phyloP scores from a whole-genome alignment of 148 eudicot species.

The Chenopodium berlandieri region DNA sequence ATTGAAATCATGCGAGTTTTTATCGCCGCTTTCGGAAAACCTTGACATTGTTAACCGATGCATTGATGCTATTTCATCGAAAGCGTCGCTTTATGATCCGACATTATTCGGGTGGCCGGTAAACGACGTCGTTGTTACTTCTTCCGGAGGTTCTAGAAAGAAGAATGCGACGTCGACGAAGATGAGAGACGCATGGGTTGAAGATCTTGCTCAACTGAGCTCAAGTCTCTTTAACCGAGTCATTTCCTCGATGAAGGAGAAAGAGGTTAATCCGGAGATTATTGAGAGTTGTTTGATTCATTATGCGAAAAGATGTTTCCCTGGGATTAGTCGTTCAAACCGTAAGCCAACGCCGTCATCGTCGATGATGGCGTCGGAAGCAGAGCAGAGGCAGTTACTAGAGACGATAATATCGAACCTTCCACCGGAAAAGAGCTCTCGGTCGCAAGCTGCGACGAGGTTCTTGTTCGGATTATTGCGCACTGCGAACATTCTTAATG shows the following conservation, averaged over 20 bases:
- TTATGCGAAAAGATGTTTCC: slow-evolving; percentile 64
- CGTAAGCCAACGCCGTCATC: slow-evolving; percentile 43
- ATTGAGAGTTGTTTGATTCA: slow-evolving; percentile 68
- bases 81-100: slow-evolving; percentile 69
- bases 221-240: slow-evolving; percentile 53
- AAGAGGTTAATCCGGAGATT: slow-evolving; percentile 50
- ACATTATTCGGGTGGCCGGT: slow-evolving; percentile 89
- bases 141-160: not conserved
- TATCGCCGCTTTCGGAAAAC: slow-evolving; percentile 58
- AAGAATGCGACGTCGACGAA: not conserved
- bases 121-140: slow-evolving; percentile 24
- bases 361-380: slow-evolving; percentile 54
- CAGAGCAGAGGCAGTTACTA: slow-evolving; percentile 67
- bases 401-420: slow-evolving; percentile 55
- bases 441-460: slow-evolving; percentile 38
- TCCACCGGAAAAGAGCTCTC: slow-evolving; percentile 43
- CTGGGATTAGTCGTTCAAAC: slow-evolving; percentile 61
- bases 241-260: slow-evolving; percentile 52
- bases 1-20: slow-evolving; percentile 57
- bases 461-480: slow-evolving; percentile 69
- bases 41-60: slow-evolving; percentile 74
- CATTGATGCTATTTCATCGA: slow-evolving; percentile 50
- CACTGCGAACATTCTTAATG: slow-evolving; percentile 65
- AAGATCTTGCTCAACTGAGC: slow-evolving; percentile 53
- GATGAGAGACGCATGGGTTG: slow-evolving; percentile 60